Evolutionary conservation across 495 filamentous ascomycete species (phyloP).

Genomic region (Hypomontagnella submonticulosa): DNA sequence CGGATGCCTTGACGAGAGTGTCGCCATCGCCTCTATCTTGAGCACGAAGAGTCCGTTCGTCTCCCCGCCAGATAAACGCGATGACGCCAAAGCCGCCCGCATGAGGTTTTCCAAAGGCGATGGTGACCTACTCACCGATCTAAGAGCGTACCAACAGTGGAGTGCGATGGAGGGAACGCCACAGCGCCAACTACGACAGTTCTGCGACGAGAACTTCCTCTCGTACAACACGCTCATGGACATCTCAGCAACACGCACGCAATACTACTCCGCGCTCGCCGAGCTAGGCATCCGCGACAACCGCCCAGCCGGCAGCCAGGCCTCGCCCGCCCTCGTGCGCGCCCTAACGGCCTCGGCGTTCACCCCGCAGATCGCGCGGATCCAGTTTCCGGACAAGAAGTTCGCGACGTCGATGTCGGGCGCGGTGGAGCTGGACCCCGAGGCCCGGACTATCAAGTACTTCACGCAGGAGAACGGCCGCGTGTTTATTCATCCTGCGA

Average conservation of each 20-base stretch:
- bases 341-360: constrained; percentile 92
- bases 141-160: constrained; percentile 87
- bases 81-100: constrained; percentile 81
- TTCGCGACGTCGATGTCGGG: constrained; percentile 86
- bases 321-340: constrained; percentile 72
- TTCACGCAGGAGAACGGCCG: constrained; percentile 86
- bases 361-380: constrained; percentile 88
- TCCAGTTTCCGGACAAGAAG: constrained; percentile 93
- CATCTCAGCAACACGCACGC: constrained; percentile 83
- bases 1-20: constrained; percentile 84
- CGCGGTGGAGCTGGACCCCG: constrained; percentile 90
- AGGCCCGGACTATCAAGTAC: constrained; percentile 90
- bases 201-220: constrained; percentile 92
- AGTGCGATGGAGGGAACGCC: constrained; percentile 65
- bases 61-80: constrained; percentile 80
- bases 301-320: constrained; percentile 58
- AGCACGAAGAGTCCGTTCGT: constrained; percentile 87
- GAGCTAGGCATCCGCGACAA: constrained; percentile 82
- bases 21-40: constrained; percentile 91
- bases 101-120: constrained; percentile 77
- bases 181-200: constrained; percentile 73
- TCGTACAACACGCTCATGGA: constrained; percentile 83
- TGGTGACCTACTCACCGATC: constrained; percentile 88
- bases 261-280: constrained; percentile 85
- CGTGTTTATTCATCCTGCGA: constrained; percentile 91